Base-by-base conservation (phyloP, 1,139 yeast genomes). In the Torulaspora pretoriensis region DNA sequence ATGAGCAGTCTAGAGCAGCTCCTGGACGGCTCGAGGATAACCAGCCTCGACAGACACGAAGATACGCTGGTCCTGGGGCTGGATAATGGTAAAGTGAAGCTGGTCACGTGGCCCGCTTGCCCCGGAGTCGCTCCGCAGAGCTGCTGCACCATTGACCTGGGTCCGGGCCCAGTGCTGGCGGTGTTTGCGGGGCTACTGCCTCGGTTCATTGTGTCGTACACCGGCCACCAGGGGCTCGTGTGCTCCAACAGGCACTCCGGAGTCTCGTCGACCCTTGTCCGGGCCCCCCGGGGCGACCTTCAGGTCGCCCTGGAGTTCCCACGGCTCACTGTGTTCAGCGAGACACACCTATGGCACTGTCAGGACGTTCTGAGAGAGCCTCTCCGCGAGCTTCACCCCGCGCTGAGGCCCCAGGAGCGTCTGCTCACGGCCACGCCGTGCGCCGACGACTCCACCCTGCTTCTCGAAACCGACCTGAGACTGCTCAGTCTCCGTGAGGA, bases 401-500 rank as follows among this genome's bases (percentile, higher is more conserved):
- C 37, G 19, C 36, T 42, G 22, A 19, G 38, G n/a, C 44, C 42
- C 14, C 42, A 32, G 17, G 47, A 44, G 28, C 42, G 38, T 8
- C 28, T 44, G 19, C 40, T 44, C 13, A 27, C 29, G 31, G 40
- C 33, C 13, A 33, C 33, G 12, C 35, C 39, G 29, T 36, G 41
- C 19, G 22, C 22, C 7, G 35, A 24, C 9, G 28, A 22, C 7
- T 25, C 29, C 13, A 25, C 16, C 23, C 34, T 45, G 23, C 32
- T 49, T 3, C 32, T 47, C 7, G 49, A 47, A 16, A 49, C 52
- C 10, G 41, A 43, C 28, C 46, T 28, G 29, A 35, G 52, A 33
- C 35, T 31, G 19, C 35, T 40, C 17, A 33, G 35, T 19, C 22
- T 44, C 32, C 30, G 33, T 28, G 26, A 43, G 41, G n/a, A 33